phyloP scores from a whole-genome alignment of 371 early-diverging fungal genomes.

The Rhizopus sp. region DNA sequence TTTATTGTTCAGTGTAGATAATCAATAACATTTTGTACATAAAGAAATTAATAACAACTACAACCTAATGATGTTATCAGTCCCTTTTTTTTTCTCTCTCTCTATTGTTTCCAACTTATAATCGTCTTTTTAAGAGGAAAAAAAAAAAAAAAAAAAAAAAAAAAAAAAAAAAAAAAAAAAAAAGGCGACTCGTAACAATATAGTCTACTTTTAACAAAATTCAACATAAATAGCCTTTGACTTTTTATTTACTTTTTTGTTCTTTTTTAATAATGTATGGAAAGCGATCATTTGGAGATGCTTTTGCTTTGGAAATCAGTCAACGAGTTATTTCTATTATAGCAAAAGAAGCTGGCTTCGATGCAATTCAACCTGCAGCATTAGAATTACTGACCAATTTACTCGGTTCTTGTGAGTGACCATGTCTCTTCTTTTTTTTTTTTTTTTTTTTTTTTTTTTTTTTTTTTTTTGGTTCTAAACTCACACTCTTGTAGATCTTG shows the following conservation, averaged over 20 bases:
- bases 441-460: too few species aligned
- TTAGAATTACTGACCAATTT: slow-evolving; percentile 44
- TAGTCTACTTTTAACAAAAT: too few species aligned
- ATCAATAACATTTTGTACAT: not conserved
- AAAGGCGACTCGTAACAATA: too few species aligned
- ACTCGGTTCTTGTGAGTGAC: slow-evolving; percentile 47
- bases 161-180: too few species aligned
- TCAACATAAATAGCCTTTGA: too few species aligned
- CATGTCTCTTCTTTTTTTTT: not conserved
- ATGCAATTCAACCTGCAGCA: slow-evolving; percentile 49
- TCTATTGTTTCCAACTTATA: too few species aligned
- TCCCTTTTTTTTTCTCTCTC: too few species aligned
- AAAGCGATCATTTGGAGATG: slow-evolving; percentile 19
- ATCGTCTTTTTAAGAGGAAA: too few species aligned
- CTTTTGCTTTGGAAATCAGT: slow-evolving; percentile 16
- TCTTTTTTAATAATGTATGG: slow-evolving; percentile 11
- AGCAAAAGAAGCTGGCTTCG: slow-evolving; percentile 50
- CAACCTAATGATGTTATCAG: not conserved
- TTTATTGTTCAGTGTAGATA: not conserved
- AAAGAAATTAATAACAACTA: not conserved
- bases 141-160: too few species aligned
- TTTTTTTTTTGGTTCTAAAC: too few species aligned
- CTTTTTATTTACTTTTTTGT: not conserved
- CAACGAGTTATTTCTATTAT: slow-evolving; percentile 34
- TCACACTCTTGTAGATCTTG: slow-evolving; percentile 42